Evolutionary conservation across 1,284 basidiomycete genomes (phyloP).

Genomic region (Erythrobasidium hasegawianum): DNA sequence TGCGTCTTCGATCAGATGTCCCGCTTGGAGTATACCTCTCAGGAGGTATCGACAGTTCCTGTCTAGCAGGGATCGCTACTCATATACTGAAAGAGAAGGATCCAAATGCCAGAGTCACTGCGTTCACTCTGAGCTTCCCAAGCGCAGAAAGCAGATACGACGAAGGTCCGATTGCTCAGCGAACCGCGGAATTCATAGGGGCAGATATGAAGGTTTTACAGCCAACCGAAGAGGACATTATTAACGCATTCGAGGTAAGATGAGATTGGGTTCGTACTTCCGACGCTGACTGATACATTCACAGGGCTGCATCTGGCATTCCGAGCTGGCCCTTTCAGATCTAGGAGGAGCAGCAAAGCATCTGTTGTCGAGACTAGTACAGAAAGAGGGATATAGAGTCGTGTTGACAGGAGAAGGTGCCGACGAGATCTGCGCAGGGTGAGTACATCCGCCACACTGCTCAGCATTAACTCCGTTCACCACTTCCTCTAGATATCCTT

Average conservation of each 20-base stretch:
- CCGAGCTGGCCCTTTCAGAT: conserved; percentile 51
- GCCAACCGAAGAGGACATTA: conserved; percentile 50
- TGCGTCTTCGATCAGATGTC: conserved; percentile 52
- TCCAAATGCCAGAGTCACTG: conserved; percentile 40
- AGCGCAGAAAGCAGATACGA: conserved; percentile 47
- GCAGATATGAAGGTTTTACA: conserved; percentile 51
- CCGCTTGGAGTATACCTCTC: conserved; percentile 52
- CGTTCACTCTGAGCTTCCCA: conserved; percentile 27
- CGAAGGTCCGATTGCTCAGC: conserved; percentile 49
- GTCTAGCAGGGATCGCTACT: conserved; percentile 51
- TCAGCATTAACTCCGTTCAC: conserved; percentile 47
- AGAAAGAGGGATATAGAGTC: conserved; percentile 51
- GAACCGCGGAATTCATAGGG: conserved; percentile 51
- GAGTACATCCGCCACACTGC: too few relatives aligned
- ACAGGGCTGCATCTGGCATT: conserved; percentile 51
- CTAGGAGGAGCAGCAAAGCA: conserved; percentile 51
- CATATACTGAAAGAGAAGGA: conserved; percentile 50
- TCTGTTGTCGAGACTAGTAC: conserved; percentile 50
- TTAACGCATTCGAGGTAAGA: conserved; percentile 47
- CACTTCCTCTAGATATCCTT: background rate
- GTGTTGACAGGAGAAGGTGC: conserved; percentile 53
- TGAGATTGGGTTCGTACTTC: too few relatives aligned
- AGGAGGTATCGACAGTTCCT: conserved; percentile 52
- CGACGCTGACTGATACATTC: too few relatives aligned
- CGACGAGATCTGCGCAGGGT: conserved; percentile 52